phyloP scores from a whole-genome alignment of 352 stramenopile species.

The Pythium aristosporum region DNA sequence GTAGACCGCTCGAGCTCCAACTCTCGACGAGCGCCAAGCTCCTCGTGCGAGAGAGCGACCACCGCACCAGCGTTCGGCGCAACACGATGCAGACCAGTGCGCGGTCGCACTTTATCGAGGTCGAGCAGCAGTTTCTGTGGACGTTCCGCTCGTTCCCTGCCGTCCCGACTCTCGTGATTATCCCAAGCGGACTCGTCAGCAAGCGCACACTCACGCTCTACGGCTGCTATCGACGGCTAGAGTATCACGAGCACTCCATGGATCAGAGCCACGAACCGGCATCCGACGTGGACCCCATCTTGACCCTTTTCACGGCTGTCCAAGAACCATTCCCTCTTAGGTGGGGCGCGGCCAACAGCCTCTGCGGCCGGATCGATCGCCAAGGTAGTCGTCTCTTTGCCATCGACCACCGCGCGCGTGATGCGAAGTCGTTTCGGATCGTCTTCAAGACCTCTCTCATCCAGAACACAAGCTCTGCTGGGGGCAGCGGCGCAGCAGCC shows the following conservation, averaged over 20 bases:
- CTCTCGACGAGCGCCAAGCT: conserved; percentile 50
- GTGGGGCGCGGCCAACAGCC: conserved; percentile 28
- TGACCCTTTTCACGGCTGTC: conserved; percentile 49
- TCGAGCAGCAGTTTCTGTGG: conserved; percentile 48
- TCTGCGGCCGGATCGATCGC: conserved; percentile 40
- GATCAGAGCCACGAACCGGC: neutral
- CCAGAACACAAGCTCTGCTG: conserved; percentile 37
- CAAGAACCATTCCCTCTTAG: conserved; percentile 33
- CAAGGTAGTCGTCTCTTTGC: conserved; percentile 41
- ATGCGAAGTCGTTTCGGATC: conserved; percentile 31
- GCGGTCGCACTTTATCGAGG: conserved; percentile 38
- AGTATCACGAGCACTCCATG: conserved; percentile 24
- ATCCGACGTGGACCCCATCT: conserved; percentile 9
- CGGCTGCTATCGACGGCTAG: conserved; percentile 34
- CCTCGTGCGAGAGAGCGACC: conserved; percentile 37
- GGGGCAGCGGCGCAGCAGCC: conserved; percentile 33
- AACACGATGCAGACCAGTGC: conserved; percentile 29
- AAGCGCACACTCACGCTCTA: conserved; percentile 39
- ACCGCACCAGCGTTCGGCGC: conserved; percentile 26
- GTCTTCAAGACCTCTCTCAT: conserved; percentile 43
- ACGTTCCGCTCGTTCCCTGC: conserved; percentile 38
- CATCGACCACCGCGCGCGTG: conserved; percentile 28
- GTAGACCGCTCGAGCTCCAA: conserved; percentile 44
- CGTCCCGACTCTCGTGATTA: conserved; percentile 36
- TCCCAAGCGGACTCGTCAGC: conserved; percentile 43